Evolutionary conservation across 148 eudicot species (phyloP), one percentile per base, ranked within the genome.

Genomic region (Chenopodium formosanum): DNA sequence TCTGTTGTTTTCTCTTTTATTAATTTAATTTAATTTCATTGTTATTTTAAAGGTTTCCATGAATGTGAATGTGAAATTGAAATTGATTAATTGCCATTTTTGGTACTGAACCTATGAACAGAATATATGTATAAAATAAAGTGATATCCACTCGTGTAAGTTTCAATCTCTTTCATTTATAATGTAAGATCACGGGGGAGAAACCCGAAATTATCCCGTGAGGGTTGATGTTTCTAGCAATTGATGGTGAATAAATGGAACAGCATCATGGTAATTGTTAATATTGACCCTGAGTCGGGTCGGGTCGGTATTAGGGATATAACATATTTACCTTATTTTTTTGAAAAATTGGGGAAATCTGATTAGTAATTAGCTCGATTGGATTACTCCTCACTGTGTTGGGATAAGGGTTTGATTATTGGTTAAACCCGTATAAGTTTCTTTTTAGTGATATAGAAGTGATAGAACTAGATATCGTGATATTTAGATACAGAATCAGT

Each of bases 31-130:
- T 48, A 27, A 22, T 46, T 62, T 32, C 7, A 79, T 37, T 67
- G 9, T 58, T 58, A 58, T 58, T 17, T 40, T 16, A 16, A 50
- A 50, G 12, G 53, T 50, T 50, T 9, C 14, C 2, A 9, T 48
- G 52, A 48, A 48, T 1, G 13, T 48, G 52, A 48, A 48, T 1
- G 13, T 50, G 53, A 50, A 50, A 46, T 11, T 63, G 73, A n/a
- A 47, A 65, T 16, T 17, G 78, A 60, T 40, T 68, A 50, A 70
- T 79, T 79, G 63, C 62, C 60, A 53, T 17, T 79, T 52, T 68
- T 17, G 12, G 4, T 12, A 22, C 20, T 37, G 14, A 70, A 34
- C n/a, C 19, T 19, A 34, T 7, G 0, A 50, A 50, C 53, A 50
- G 12, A 50, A 50, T 9, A 9, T 2, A 5, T 34, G 20, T 70